phyloP scores from a whole-genome alignment of 129 eudicot genomes.

The Escallonia herrerae region DNA sequence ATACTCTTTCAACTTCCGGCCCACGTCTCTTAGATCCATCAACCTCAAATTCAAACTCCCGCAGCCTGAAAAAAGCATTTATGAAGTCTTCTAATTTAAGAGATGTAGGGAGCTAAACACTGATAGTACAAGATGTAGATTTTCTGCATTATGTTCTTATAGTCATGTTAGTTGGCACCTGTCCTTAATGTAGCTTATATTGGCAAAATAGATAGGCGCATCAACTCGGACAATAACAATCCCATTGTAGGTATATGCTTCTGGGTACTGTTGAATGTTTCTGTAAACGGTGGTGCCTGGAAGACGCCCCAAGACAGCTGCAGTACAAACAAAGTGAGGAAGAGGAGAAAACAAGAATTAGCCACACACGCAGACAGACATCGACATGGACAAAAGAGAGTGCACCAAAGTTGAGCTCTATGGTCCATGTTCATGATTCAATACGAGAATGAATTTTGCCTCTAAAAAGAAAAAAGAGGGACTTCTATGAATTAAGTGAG shows the following conservation, averaged over 20 bases:
- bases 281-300: slow-evolving; percentile 98
- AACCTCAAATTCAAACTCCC: slow-evolving; percentile 61
- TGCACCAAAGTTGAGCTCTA: too few relatives aligned
- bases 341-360: background rate
- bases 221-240: slow-evolving; percentile 93
- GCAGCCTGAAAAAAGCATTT: slow-evolving; percentile 43
- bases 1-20: slow-evolving; percentile 74
- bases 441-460: too few relatives aligned
- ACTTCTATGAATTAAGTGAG: too few relatives aligned
- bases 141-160: background rate
- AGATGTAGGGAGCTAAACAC: background rate
- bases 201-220: slow-evolving; percentile 97
- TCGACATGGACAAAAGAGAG: background rate
- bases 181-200: slow-evolving; percentile 92
- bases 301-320: slow-evolving; percentile 98
- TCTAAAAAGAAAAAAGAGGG: too few relatives aligned
- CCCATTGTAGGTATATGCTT: slow-evolving; percentile 85
- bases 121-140: background rate
- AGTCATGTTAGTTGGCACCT: slow-evolving; percentile 39
- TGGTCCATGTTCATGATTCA: too few relatives aligned
- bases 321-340: slow-evolving; percentile 11
- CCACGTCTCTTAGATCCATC: slow-evolving; percentile 67
- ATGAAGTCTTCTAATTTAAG: background rate
- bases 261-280: slow-evolving; percentile 89
- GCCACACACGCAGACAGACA: too few relatives aligned